phyloP scores from a whole-genome alignment of 257 asterid species.

The Fraxinus quadrangulata region DNA sequence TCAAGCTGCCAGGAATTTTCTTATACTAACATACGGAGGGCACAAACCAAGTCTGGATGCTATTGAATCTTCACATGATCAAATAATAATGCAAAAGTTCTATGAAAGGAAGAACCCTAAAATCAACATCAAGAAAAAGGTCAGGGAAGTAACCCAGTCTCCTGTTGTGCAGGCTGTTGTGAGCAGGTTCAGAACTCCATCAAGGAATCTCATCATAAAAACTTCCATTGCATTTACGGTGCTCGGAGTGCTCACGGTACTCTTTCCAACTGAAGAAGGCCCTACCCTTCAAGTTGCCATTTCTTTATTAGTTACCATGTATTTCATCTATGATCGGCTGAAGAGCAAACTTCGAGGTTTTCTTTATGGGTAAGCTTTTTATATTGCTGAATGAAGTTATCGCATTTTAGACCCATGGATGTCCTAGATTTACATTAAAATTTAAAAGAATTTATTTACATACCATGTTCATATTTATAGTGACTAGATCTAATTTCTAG shows the following conservation, averaged over 20 bases:
- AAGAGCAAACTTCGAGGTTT: conserved; percentile 73
- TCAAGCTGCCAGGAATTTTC: conserved; percentile 83
- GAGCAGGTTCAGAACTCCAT: conserved; percentile 82
- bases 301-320: conserved; percentile 68
- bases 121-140: conserved; percentile 82
- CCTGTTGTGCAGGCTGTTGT: conserved; percentile 77
- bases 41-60: conserved; percentile 94
- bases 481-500: background rate
- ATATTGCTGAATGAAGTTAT: conserved; percentile 7
- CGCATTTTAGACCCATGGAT: conserved; percentile 5
- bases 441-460: background rate
- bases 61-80: conserved; percentile 92
- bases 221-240: conserved; percentile 71
- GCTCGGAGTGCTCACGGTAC: conserved; percentile 82
- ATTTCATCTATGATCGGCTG: conserved; percentile 75
- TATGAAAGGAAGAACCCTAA: conserved; percentile 91
- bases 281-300: conserved; percentile 93
- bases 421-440: background rate
- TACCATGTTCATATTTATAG: background rate
- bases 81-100: conserved; percentile 92
- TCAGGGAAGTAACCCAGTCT: conserved; percentile 78
- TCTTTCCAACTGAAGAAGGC: conserved; percentile 98
- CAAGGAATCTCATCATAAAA: conserved; percentile 60
- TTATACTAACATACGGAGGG: conserved; percentile 72
- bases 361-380: conserved; percentile 76